phyloP scores from a whole-genome alignment of 164 flowering plant species.

The Sedum album region DNA sequence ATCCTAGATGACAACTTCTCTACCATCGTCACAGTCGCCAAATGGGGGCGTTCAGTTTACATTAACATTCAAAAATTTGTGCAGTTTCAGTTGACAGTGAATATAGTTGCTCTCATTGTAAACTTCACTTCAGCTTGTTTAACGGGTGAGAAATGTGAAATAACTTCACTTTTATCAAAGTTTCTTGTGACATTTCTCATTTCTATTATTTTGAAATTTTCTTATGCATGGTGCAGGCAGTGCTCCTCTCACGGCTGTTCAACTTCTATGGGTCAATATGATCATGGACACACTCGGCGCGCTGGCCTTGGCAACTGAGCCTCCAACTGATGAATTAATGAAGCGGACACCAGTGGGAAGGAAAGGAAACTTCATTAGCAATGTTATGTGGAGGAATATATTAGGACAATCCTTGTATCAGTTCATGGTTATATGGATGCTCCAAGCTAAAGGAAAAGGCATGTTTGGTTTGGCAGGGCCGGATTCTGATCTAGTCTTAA shows the following conservation, averaged over 20 bases:
- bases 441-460: constrained; percentile 41
- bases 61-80: constrained; percentile 78
- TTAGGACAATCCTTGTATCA: constrained; percentile 58
- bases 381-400: constrained; percentile 65
- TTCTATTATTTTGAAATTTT: neutral
- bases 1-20: constrained; percentile 81
- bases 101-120: constrained; percentile 58
- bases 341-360: constrained; percentile 59
- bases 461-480: constrained; percentile 36
- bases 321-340: constrained; percentile 67
- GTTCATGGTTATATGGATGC: constrained; percentile 41
- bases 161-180: neutral
- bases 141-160: constrained; percentile 35
- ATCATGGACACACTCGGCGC: constrained; percentile 74
- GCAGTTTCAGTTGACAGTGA: constrained; percentile 77
- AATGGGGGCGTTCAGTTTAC: constrained; percentile 86
- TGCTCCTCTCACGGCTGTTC: constrained; percentile 74
- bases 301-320: constrained; percentile 82
- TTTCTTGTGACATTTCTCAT: neutral
- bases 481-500: constrained; percentile 32
- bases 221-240: constrained; percentile 29
- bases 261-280: constrained; percentile 68
- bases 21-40: constrained; percentile 76
- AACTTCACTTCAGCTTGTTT: constrained; percentile 70
- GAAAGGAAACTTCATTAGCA: constrained; percentile 47